phyloP scores from a whole-genome alignment of 2,329 filamentous ascomycete genomes.

The Colletotrichum lini region DNA sequence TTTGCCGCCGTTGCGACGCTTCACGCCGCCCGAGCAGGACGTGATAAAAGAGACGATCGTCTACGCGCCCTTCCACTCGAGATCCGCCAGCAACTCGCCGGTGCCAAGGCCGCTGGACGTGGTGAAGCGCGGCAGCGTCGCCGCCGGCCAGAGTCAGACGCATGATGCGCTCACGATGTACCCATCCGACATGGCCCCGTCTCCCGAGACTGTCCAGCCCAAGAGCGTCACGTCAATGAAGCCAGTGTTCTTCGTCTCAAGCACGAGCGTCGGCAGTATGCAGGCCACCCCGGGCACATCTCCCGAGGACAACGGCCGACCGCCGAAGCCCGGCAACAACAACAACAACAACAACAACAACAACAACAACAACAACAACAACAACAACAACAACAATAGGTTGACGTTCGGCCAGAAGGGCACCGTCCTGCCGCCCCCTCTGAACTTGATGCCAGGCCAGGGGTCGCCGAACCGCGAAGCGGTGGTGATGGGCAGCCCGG shows the following conservation, averaged over 20 bases:
- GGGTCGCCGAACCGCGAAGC: constrained; percentile 12
- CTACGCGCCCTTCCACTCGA: constrained; percentile 12
- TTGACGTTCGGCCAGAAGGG: constrained; percentile 30
- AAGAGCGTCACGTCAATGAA: constrained; percentile 43
- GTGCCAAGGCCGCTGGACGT: constrained; percentile 23
- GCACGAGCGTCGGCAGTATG: constrained; percentile 40
- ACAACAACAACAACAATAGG: background rate
- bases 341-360: too few relatives aligned
- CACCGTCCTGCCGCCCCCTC: constrained; percentile 36
- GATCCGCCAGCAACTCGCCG: constrained; percentile 32
- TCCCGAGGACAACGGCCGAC: constrained; percentile 35
- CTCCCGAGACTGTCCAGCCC: constrained; percentile 30
- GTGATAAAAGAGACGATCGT: background rate
- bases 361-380: too few relatives aligned
- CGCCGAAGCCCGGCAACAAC: constrained; percentile 4
- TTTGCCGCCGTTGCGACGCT: constrained; percentile 13
- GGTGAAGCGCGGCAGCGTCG: constrained; percentile 6
- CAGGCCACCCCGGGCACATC: constrained; percentile 37
- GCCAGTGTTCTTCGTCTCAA: constrained; percentile 37
- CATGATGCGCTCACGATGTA: constrained; percentile 29
- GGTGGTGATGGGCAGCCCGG: constrained; percentile 10
- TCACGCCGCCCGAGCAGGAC: constrained; percentile 1
- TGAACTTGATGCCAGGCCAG: constrained; percentile 27
- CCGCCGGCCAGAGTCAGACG: background rate
- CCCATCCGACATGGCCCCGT: constrained; percentile 1